These are phyloP conservation scores for Aspergillus carlsbadensis DNA, from an alignment of 495 filamentous ascomycete species.

Conservation along the genomic window DNA sequence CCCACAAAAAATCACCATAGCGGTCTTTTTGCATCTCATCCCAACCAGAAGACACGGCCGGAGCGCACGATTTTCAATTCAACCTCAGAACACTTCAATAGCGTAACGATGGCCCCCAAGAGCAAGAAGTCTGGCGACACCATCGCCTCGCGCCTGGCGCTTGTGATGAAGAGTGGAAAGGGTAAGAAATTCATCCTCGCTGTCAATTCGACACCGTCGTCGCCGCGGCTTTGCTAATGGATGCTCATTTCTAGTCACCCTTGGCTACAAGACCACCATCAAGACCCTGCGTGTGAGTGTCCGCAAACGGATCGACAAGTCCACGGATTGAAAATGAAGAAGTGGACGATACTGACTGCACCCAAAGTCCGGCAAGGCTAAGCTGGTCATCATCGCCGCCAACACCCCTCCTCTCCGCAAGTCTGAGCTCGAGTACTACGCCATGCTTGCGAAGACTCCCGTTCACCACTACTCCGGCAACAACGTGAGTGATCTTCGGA, in stretches of 20 bases:
- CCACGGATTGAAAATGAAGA: not conserved
- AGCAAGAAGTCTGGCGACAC: conserved; percentile 90
- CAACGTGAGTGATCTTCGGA: conserved; percentile 71
- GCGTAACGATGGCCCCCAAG: conserved; percentile 84
- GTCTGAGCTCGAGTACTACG: conserved; percentile 90
- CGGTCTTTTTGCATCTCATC: conserved; percentile 16
- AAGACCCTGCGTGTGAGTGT: conserved; percentile 73
- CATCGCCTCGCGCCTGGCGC: conserved; percentile 84
- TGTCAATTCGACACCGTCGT: not conserved
- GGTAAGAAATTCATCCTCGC: conserved; percentile 40
- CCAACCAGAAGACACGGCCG: conserved; percentile 30
- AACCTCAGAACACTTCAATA: conserved; percentile 26
- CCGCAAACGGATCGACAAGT: conserved; percentile 29
- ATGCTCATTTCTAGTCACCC: conserved; percentile 53
- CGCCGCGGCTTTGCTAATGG: conserved; percentile 3
- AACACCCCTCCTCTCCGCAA: conserved; percentile 96
- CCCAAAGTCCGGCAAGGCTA: conserved; percentile 49
- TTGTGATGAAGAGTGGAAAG: conserved; percentile 97
- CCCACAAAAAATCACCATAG: conserved; percentile 26
- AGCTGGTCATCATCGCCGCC: conserved; percentile 76
- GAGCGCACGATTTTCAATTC: conserved; percentile 35
- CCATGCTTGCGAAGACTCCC: conserved; percentile 88
- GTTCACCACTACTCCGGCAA: conserved; percentile 97
- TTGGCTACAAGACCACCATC: conserved; percentile 94
- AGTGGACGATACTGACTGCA: conserved; percentile 4